phyloP scores from a whole-genome alignment of 129 eudicot genomes.

The Rutidosis leptorrhynchoides region DNA sequence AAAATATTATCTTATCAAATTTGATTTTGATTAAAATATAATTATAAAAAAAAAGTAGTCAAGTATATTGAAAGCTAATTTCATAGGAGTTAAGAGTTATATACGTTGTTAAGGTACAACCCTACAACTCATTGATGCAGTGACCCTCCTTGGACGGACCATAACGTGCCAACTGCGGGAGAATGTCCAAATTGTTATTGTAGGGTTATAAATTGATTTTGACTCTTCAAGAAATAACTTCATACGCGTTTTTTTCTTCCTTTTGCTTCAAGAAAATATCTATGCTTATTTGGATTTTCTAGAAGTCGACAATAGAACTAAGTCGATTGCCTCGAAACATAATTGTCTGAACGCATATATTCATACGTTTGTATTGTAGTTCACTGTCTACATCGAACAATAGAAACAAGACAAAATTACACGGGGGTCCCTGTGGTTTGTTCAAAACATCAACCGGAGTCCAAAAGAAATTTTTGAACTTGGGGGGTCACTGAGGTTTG shows the following conservation, averaged over 20 bases:
- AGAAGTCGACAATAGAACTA: background rate
- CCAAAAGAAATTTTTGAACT: too few species aligned
- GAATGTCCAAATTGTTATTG: slow-evolving; percentile 42
- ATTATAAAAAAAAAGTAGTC: slow-evolving; percentile 6
- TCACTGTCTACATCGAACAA: background rate
- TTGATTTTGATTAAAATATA: too few species aligned
- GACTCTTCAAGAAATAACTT: slow-evolving; percentile 31
- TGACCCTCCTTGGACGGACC: slow-evolving; percentile 30
- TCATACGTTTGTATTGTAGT: slow-evolving; percentile 1
- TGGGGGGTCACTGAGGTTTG: too few species aligned
- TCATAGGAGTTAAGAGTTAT: background rate
- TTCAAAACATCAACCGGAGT: too few species aligned
- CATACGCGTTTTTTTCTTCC: slow-evolving; percentile 25
- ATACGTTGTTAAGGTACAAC: slow-evolving; percentile 24
- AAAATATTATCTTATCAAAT: too few species aligned
- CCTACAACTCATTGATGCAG: slow-evolving; percentile 27
- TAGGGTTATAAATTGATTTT: slow-evolving; percentile 35
- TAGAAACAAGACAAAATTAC: background rate
- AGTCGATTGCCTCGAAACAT: background rate
- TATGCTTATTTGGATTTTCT: slow-evolving; percentile 4
- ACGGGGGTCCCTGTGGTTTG: too few species aligned
- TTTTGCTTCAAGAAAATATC: slow-evolving; percentile 30
- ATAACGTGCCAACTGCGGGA: slow-evolving; percentile 37
- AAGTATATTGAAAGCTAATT: slow-evolving; percentile 17
- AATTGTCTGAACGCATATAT: background rate